Percentiles rank a stretch among this genome's conserved stretches.
These are phyloP conservation scores for Emmonsiellopsis sp. DNA, from an alignment of 2,329 filamentous ascomycete genomes.

Conservation along the genomic window DNA sequence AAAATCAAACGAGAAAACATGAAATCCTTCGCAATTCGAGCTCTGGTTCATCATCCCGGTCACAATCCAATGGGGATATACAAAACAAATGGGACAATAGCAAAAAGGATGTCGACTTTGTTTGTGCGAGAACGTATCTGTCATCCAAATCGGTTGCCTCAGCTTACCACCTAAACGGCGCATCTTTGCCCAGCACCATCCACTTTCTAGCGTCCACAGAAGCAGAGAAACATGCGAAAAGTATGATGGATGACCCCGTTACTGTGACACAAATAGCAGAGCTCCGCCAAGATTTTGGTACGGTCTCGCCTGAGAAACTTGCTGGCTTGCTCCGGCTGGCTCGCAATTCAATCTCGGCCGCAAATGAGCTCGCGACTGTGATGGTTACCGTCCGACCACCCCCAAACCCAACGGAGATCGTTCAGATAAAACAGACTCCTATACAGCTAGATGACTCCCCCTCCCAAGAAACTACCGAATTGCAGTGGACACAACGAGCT, in stretches of 20 bases:
- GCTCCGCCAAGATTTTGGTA: slow-evolving; percentile 46
- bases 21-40: slow-evolving; percentile 8
- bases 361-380: slow-evolving; percentile 50
- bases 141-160: slow-evolving; percentile 42
- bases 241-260: slow-evolving; percentile 31
- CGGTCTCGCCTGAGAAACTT: slow-evolving; percentile 39
- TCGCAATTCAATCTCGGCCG: slow-evolving; percentile 46
- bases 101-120: slow-evolving; percentile 51
- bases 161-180: slow-evolving; percentile 49
- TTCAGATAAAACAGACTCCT: slow-evolving; percentile 41
- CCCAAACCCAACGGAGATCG: slow-evolving; percentile 26
- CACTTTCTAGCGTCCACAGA: slow-evolving; percentile 42
- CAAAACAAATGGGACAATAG: slow-evolving; percentile 51
- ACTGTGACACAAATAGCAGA: slow-evolving; percentile 43
- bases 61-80: slow-evolving; percentile 15
- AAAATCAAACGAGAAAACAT: slow-evolving; percentile 26
- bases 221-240: slow-evolving; percentile 28
- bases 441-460: slow-evolving; percentile 22
- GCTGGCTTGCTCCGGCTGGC: slow-evolving; percentile 48
- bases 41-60: slow-evolving; percentile 13
- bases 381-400: slow-evolving; percentile 30
- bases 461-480: slow-evolving; percentile 9
- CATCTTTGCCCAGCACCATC: slow-evolving; percentile 48
- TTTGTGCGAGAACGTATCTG: slow-evolving; percentile 42
- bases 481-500: slow-evolving; percentile 2